Base-by-base conservation (phyloP, 768 basidiomycete genomes). In the Cubamyces sp. region DNA sequence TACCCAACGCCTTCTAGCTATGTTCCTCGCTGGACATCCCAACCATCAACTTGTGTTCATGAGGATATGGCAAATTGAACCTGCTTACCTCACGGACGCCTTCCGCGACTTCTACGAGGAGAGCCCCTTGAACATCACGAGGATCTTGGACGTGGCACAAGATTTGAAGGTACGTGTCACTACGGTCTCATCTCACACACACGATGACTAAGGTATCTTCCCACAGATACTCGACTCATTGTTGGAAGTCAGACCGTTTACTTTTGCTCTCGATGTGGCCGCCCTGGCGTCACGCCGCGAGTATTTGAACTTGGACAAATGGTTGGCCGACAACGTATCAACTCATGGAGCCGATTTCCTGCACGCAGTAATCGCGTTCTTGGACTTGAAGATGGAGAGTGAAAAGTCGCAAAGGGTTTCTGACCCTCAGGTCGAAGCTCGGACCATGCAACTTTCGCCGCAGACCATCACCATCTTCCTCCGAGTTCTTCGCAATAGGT, bases 21-120 rank as follows among this genome's bases (percentile, higher is more conserved):
- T 94, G 87, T 98, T 98, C 78, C 81, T 98, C 43, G 88, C 87
- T 19, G 92, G 94, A 16, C 92, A 96, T 70, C 94, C 95, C 8
- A 95, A 95, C 68, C 94, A 97, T 69, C 94, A 97, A 67, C 84
- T 99, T 11, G 95, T 98, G 59, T 98, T 98, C 78, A 94, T 96
- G 87, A 85, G 94, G 50, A 87, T 99, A 57, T 96, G 93, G 91
- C 92, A 96, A 70, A 89, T 92, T 45, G 86, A 94, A 69, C 92
- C 91, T 0, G 79, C 87, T 0, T 92, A 95, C 73, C 84, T 98
- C 53, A 88, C 94, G 5, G 84, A 87, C 58, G 93, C 94, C 7
- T 91, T 98, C 75, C 86, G 90, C 30, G 92, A 94, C 64, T 96
- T 94, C 71, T 97, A 98, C 74, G 84, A 89, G 50, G 94, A 96